Evolutionary conservation across 345 rosid genomes (phyloP), one percentile per base, ranked within the genome.

Genomic region (Leavenworthia alabamica): DNA sequence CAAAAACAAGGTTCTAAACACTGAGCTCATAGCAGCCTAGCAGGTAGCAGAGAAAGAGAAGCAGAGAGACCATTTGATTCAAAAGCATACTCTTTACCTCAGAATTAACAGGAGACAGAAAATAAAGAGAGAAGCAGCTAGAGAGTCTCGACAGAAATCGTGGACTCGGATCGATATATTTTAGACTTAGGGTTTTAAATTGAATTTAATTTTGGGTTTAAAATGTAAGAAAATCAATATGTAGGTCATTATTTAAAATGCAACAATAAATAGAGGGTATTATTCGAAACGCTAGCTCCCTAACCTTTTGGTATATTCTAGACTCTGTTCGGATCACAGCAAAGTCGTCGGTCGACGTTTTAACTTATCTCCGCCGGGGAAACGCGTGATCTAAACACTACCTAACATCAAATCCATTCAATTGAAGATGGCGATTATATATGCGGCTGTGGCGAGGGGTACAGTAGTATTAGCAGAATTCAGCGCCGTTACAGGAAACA

Each of bases 391-490:
- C 64, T 37, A 37, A 23, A 17, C 66, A 33, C 50, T 35, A 11
- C 16, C 20, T 29, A 1, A 16, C 68, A 2, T 47, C 35, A 1
- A 10, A 16, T 22, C 8, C 10, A 8, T 9, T 14, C 4, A 8
- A 29, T 67, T 12, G 5, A 70, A 61, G 56, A 93, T 93, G 97
- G 97, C 92, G 85, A 90, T 93, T 51, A 32, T 87, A 1, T 90
- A 90, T 67, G 94, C 97, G 41, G 83, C 84, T 60, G 99, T 93
- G 72, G 92, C 99, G 32, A 75, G 96, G 37, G 96, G 89, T 17
- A 90, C 95, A 71, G 96, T 93, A 60, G 90, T 87, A 16, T 76
- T 93, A 49, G 91, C 99, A 16, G 99, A 93, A 75, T 93, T 93
- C 81, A 89, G 92, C 76, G 99, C 94, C 32, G 97, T 87, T 50